phyloP scores from a whole-genome alignment of 129 eudicot genomes.

The Centaurea solstitialis region DNA sequence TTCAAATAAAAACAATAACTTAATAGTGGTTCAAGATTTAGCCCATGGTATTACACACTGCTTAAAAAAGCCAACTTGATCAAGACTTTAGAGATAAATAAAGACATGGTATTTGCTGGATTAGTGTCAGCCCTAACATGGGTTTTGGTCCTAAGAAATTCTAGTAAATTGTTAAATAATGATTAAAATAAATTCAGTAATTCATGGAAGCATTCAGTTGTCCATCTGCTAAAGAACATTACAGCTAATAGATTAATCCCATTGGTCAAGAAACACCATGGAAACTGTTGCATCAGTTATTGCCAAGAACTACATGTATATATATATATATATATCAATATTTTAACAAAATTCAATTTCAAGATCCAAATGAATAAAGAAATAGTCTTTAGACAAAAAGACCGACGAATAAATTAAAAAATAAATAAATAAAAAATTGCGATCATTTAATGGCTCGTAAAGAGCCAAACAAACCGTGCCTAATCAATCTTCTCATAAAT shows the following conservation, averaged over 20 bases:
- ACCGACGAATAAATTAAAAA: neutral
- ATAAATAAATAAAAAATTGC: neutral
- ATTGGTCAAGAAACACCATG: constrained; percentile 37
- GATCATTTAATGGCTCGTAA: constrained; percentile 20
- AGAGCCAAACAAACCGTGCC: constrained; percentile 36
- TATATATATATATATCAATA: neutral
- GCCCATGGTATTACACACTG: constrained; percentile 32
- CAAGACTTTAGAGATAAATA: constrained; percentile 24
- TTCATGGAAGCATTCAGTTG: constrained; percentile 35
- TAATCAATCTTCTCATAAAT: constrained; percentile 35
- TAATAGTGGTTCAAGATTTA: constrained; percentile 29
- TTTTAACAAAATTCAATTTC: neutral
- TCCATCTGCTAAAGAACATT: constrained; percentile 32
- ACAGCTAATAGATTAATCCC: constrained; percentile 35
- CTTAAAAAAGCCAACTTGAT: constrained; percentile 30
- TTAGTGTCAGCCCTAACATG: constrained; percentile 47
- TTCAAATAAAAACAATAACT: constrained; percentile 4
- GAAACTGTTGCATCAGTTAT: constrained; percentile 30
- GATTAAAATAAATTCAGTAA: constrained; percentile 7
- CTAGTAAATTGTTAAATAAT: constrained; percentile 14
- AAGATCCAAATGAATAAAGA: neutral
- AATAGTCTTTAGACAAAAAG: neutral
- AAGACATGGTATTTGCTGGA: constrained; percentile 37
- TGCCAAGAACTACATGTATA: neutral
- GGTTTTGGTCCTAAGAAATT: constrained; percentile 34